Evolutionary conservation across 1,139 yeast genomes (phyloP), one percentile per base, ranked within the genome.

Genomic region (Pichia sp.): DNA sequence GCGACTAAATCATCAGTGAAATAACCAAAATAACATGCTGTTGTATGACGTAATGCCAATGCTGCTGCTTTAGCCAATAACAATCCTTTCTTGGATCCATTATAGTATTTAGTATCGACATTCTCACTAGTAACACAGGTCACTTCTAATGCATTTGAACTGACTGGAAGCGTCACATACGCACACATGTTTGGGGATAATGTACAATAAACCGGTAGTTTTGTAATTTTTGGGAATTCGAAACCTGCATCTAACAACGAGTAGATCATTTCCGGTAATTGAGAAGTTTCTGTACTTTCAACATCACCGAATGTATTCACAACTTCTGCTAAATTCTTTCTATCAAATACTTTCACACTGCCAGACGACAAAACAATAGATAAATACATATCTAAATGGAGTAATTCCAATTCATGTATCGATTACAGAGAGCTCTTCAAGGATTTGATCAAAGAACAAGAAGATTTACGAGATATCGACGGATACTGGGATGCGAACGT

Each of bases 1-100:
- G 80, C 76, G 24, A 84, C 67, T 47, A 86, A 64, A 58, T 87
- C 95, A 60, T 86, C 94, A 0, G 84, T 75, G 45, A 79, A 75
- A 10, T 78, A 67, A 51, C 76, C 83, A 35, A 81, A 70, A 60
- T 82, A 84, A 57, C 91, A 85, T 0, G 89, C 77, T 45, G 75
- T 72, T 0, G 93, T 80, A 60, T 85, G 89, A 12, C 82, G 68
- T 36, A 76, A 72, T 0, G 93, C 87, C 48, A 85, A 66, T 0
- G 81, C 86, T 1, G 80, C 82, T 0, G 86, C 73, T 0, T 81
- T 67, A 1, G 71, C 57, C 24, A 71, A 65, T 20, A 75, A 53
- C 18, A 70, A 69, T 4, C 69, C 68, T 38, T 58, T 59, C 36
- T 47, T 58, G 6, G 53, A 54, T 14, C 58, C 55, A 20, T 58